phyloP scores from a whole-genome alignment of 768 basidiomycete genomes.

The Rubroboletus pulcherrimus region DNA sequence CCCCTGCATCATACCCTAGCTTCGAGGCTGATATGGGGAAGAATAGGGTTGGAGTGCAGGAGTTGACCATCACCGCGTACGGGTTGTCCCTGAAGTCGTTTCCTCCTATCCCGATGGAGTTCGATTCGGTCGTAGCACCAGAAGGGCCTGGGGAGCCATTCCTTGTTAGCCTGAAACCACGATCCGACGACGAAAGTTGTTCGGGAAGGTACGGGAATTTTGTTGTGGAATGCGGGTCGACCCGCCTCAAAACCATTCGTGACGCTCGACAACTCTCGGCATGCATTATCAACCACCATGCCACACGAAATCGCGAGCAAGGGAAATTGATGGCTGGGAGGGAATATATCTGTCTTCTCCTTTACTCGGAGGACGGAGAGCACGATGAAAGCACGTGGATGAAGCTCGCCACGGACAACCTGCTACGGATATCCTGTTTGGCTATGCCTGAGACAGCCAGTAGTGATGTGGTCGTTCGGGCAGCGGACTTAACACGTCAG shows the following conservation, averaged over 20 bases:
- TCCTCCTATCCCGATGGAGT: background rate
- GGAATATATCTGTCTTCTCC: constrained; percentile 6
- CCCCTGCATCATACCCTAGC: constrained; percentile 8
- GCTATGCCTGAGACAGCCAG: background rate
- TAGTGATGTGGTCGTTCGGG: too few relatives aligned
- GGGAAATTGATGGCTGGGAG: background rate
- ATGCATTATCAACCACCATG: constrained; percentile 7
- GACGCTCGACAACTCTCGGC: constrained; percentile 1
- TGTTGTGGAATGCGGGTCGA: constrained; percentile 6
- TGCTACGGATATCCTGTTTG: background rate
- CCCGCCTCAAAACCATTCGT: background rate
- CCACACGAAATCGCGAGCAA: background rate
- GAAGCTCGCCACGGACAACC: constrained; percentile 5
- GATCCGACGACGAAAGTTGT: background rate
- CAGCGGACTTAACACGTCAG: background rate
- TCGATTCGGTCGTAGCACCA: background rate
- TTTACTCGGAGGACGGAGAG: background rate
- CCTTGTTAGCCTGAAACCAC: background rate
- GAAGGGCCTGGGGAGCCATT: background rate
- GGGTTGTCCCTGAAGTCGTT: constrained; percentile 2
- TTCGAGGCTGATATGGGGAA: background rate
- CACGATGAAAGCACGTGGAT: background rate
- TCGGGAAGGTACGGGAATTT: background rate
- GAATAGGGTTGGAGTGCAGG: background rate
- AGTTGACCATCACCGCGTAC: background rate